These are phyloP conservation scores for Oryza rufipogon DNA, from an alignment of 176 grass and related monocot species.

Conservation along the genomic window DNA sequence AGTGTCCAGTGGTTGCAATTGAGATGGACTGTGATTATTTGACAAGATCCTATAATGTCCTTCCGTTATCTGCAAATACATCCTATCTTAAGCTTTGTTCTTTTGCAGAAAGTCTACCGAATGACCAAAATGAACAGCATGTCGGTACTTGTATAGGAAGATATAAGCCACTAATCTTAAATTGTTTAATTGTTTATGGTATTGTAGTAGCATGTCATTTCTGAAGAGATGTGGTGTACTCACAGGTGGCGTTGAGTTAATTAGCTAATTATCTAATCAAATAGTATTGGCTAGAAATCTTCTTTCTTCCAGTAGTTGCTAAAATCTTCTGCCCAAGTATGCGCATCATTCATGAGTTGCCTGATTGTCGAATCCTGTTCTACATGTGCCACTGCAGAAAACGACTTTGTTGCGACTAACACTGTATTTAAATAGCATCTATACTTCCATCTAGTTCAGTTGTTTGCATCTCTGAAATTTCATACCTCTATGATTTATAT, in stretches of 20 bases:
- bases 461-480: conserved; percentile 1
- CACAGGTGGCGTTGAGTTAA: not conserved
- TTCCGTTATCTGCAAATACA: not conserved
- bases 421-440: not conserved
- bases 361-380: not conserved
- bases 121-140: not conserved
- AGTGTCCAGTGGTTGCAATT: not conserved
- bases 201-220: not conserved
- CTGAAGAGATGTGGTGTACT: not conserved
- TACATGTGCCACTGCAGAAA: not conserved
- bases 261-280: not conserved
- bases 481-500: not conserved
- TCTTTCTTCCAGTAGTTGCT: not conserved
- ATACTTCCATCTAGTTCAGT: not conserved
- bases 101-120: not conserved
- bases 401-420: not conserved
- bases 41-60: not conserved
- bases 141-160: not conserved
- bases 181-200: not conserved
- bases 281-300: not conserved
- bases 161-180: not conserved
- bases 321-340: not conserved
- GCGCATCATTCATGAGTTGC: not conserved
- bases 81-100: not conserved
- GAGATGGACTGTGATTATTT: not conserved